phyloP scores from a whole-genome alignment of 192 early-diverging fungal genomes.

The Blastocladiella britannica region DNA sequence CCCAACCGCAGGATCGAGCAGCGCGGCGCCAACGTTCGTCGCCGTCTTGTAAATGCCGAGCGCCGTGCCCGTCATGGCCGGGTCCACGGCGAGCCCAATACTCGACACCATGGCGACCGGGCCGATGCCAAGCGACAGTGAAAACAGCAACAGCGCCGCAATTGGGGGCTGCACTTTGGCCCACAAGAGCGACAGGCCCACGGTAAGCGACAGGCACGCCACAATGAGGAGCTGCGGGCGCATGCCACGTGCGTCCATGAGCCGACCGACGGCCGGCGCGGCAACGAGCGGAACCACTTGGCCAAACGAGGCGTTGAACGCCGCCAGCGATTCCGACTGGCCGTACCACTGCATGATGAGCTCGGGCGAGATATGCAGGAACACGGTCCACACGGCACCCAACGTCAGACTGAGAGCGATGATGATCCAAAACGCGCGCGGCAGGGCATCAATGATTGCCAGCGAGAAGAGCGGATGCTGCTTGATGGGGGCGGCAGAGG shows the following conservation, averaged over 20 bases:
- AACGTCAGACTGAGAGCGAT: conserved; percentile 31
- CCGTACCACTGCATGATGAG: conserved; percentile 50
- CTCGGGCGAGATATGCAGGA: conserved; percentile 47
- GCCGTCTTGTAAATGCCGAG: conserved; percentile 41
- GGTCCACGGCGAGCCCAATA: conserved; percentile 32
- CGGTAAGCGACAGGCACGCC: conserved; percentile 12
- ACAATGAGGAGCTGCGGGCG: conserved; percentile 26
- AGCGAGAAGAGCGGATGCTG: conserved; percentile 33
- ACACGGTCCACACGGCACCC: conserved; percentile 41
- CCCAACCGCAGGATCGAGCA: conserved; percentile 36
- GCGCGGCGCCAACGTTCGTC: conserved; percentile 33
- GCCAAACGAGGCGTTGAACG: conserved; percentile 41
- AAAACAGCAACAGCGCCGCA: conserved; percentile 21
- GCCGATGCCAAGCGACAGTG: conserved; percentile 33
- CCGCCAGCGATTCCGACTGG: conserved; percentile 32
- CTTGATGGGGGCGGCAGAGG: conserved; percentile 15
- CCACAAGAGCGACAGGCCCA: conserved; percentile 14
- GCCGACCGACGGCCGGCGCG: conserved; percentile 48
- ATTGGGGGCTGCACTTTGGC: background rate
- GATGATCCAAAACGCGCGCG: conserved; percentile 38
- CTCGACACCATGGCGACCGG: conserved; percentile 36
- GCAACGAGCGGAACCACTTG: conserved; percentile 44
- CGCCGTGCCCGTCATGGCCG: conserved; percentile 34
- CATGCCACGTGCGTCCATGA: conserved; percentile 42
- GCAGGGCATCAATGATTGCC: conserved; percentile 28